A percentile compares a stretch with the other conserved stretches of the same genome.
phyloP scores from a whole-genome alignment of 1,284 basidiomycete genomes.

The Ceratobasidium sp. region DNA sequence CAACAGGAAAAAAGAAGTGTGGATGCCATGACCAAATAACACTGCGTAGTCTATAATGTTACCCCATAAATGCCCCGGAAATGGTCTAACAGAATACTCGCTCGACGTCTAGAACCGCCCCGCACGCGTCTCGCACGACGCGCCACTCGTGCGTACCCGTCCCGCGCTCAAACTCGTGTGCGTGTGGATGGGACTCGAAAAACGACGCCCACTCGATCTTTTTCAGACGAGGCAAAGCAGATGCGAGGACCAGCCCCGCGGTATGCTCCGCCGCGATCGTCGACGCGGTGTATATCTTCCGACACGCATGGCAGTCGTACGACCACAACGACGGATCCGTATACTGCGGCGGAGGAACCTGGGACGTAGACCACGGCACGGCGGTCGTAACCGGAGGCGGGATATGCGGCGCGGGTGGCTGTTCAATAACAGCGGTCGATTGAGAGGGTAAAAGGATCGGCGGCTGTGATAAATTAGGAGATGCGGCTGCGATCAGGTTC shows the following conservation, averaged over 20 bases:
- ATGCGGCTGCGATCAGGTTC: neutral
- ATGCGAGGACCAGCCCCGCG: slow-evolving; percentile 14
- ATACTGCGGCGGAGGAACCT: slow-evolving; percentile 8
- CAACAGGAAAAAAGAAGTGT: neutral
- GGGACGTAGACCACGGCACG: slow-evolving; percentile 12
- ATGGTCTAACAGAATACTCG: slow-evolving; percentile 1
- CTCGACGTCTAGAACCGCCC: slow-evolving; percentile 7
- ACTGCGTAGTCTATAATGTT: slow-evolving; percentile 33
- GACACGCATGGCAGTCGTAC: slow-evolving; percentile 19
- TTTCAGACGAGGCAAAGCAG: neutral
- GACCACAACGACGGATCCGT: slow-evolving; percentile 14
- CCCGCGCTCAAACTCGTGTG: neutral
- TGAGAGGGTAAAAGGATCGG: neutral
- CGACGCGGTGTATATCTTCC: slow-evolving; percentile 1
- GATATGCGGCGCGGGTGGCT: neutral
- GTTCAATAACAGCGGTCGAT: neutral
- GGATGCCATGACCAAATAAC: neutral
- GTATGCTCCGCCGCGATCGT: slow-evolving; percentile 1
- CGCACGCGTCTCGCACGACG: slow-evolving; percentile 6
- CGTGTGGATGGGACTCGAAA: neutral
- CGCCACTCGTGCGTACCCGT: slow-evolving; percentile 24
- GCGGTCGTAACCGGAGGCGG: neutral
- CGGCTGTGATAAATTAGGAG: neutral
- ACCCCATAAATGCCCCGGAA: neutral
- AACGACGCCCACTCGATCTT: slow-evolving; percentile 31